A percentile compares a stretch with the other conserved stretches of the same genome.
These are phyloP conservation scores for Pseudopyrenochaeta lycopersici DNA, from an alignment of 2,329 filamentous ascomycete species.

Conservation along the genomic window DNA sequence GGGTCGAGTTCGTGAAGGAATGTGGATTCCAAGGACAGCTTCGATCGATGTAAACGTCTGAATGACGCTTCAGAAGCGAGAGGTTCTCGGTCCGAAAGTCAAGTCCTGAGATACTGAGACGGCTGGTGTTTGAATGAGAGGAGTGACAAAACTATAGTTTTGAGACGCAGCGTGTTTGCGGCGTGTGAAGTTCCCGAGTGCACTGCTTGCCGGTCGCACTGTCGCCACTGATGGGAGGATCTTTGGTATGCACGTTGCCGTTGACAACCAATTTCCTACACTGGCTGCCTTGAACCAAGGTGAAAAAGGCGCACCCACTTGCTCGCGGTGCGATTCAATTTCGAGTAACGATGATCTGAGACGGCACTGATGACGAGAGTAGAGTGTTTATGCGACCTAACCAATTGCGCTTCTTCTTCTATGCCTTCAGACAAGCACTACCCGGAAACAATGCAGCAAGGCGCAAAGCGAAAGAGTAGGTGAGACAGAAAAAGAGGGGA, in stretches of 20 bases:
- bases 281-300: not conserved
- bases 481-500: slow-evolving; percentile 34
- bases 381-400: slow-evolving; percentile 17
- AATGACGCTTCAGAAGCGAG: slow-evolving; percentile 10
- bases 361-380: slow-evolving; percentile 2
- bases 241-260: slow-evolving; percentile 24
- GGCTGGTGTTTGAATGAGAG: slow-evolving; percentile 28
- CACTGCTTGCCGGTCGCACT: slow-evolving; percentile 12
- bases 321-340: not conserved
- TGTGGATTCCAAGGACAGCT: slow-evolving; percentile 11
- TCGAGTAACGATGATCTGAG: not conserved
- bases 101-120: slow-evolving; percentile 33
- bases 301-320: slow-evolving; percentile 1
- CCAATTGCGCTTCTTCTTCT: slow-evolving; percentile 17
- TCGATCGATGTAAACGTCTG: slow-evolving; percentile 23
- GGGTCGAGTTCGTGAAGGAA: slow-evolving; percentile 6
- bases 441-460: slow-evolving; percentile 33
- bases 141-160: slow-evolving; percentile 14
- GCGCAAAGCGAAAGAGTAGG: slow-evolving; percentile 38
- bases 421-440: slow-evolving; percentile 11
- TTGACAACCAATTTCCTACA: slow-evolving; percentile 10
- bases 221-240: slow-evolving; percentile 15
- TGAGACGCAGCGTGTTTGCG: slow-evolving; percentile 37
- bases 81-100: slow-evolving; percentile 9
- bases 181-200: slow-evolving; percentile 28